phyloP scores from a whole-genome alignment of 2,329 filamentous ascomycete species.

The Xenosphaeropsis pyriputrescens region DNA sequence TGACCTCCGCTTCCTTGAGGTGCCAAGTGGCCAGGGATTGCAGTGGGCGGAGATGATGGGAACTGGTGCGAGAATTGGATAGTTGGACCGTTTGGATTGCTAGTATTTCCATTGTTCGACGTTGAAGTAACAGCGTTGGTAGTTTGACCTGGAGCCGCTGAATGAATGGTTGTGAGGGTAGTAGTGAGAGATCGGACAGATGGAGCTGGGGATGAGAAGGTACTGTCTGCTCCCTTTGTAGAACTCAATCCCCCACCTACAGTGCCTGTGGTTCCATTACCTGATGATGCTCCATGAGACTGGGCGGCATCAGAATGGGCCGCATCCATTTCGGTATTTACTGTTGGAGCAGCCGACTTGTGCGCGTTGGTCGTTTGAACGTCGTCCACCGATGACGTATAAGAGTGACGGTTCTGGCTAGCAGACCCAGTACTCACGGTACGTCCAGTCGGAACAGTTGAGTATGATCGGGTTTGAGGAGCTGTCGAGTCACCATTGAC shows the following conservation, averaged over 20 bases:
- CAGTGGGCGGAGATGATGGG: slow-evolving; percentile 50
- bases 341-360: slow-evolving; percentile 42
- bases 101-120: slow-evolving; percentile 19
- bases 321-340: slow-evolving; percentile 72
- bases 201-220: slow-evolving; percentile 70
- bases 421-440: slow-evolving; percentile 35
- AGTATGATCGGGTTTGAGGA: slow-evolving; percentile 32
- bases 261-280: slow-evolving; percentile 62
- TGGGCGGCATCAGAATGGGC: slow-evolving; percentile 60
- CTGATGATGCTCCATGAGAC: slow-evolving; percentile 53
- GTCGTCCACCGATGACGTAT: slow-evolving; percentile 44
- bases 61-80: slow-evolving; percentile 54
- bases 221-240: slow-evolving; percentile 57
- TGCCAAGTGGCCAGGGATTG: slow-evolving; percentile 56
- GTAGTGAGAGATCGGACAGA: slow-evolving; percentile 71
- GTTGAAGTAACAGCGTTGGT: slow-evolving; percentile 26
- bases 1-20: slow-evolving; percentile 30
- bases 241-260: slow-evolving; percentile 48
- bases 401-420: slow-evolving; percentile 41
- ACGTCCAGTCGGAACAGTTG: slow-evolving; percentile 35
- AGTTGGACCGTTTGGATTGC: slow-evolving; percentile 12
- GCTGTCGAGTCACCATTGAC: slow-evolving; percentile 20
- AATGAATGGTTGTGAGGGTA: slow-evolving; percentile 76
- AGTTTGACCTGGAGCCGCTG: slow-evolving; percentile 35
- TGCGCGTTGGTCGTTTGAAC: slow-evolving; percentile 43